Conservation (phyloP, 2,329 filamentous ascomycete genomes). For the Chaetomiaceae sp. region DNA sequence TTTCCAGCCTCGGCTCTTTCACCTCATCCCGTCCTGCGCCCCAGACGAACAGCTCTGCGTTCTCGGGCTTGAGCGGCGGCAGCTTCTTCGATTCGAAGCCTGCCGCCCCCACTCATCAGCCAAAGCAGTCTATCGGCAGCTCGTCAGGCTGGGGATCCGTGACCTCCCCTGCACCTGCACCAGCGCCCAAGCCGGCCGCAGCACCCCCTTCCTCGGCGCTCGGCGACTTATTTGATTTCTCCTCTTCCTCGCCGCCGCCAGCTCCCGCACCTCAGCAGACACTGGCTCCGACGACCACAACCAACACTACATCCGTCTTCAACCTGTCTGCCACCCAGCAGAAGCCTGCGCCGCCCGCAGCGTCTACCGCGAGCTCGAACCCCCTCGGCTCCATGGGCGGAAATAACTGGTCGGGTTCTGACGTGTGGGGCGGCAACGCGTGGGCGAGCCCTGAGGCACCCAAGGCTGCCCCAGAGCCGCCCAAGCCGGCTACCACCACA, state of each 20-base stretch:
- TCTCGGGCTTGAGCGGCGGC: conserved; percentile 60
- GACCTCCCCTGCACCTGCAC: conserved; percentile 42
- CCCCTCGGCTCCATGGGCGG: conserved; percentile 34
- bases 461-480: conserved; percentile 39
- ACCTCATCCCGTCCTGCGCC: conserved; percentile 33
- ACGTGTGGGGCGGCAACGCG: conserved; percentile 83
- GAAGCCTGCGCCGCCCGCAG: conserved; percentile 40
- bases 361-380: conserved; percentile 35
- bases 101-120: conserved; percentile 43
- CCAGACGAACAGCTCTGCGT: conserved; percentile 35
- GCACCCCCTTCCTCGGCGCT: conserved; percentile 53
- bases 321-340: conserved; percentile 62
- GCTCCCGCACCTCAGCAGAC: conserved; percentile 39
- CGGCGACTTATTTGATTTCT: conserved; percentile 78
- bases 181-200: conserved; percentile 33
- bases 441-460: conserved; percentile 59
- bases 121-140: conserved; percentile 51
- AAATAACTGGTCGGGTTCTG: conserved; percentile 45
- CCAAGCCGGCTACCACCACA: conserved; percentile 28
- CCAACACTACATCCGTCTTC: conserved; percentile 66
- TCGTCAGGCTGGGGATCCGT: conserved; percentile 61
- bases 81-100: conserved; percentile 77
- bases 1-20: conserved; percentile 29
- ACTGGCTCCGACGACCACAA: conserved; percentile 36
- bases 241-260: conserved; percentile 43